Evolutionary conservation across 768 basidiomycete species (phyloP), one percentile per base, ranked within the genome.

Genomic region (Filobasidium wieringae): DNA sequence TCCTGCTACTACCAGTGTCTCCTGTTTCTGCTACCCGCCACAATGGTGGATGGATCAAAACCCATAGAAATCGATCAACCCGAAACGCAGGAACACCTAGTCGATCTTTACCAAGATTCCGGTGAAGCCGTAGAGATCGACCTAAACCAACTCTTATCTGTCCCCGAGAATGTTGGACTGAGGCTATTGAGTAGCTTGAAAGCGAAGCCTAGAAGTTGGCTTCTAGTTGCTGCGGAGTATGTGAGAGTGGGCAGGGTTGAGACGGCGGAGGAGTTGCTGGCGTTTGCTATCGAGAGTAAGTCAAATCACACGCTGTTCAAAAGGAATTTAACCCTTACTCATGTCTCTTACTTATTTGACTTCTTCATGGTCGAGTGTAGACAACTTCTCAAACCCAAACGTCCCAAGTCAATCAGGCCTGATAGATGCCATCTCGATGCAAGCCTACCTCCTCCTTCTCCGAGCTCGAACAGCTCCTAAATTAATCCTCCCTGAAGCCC

Each of bases 391-490:
- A 71, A 77, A 57, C 58, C 33, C 40, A 50, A 67, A 57, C 63
- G 65, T 45, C 9, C 47, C 51, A 22, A 62, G 81, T 62, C 51
- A 43, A 39, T 58, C 61, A 19, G 72, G 70, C 0, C 74, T 88
- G 34, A 80, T 84, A 0, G 85, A 87, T 11, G 80, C 90, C 63
- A 85, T 86, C 67, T 81, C 85, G 17, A 77, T 96, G 43, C 79
- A 91, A 12, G 91, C 90, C 2, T 91, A 89, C 74, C 80, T 93
- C 50, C 82, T 86, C 58, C 79, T 96, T 58, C 82, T 85, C 1
- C 79, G 82, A 65, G 86, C 90, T 0, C 81, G 86, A 22, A 80
- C 80, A 53, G 91, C 91, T 11, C 93, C 93, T 0, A 95, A 92
- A 68, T 67, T 85, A 1, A 77, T 86, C 24, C 72, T 93, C 1